A percentile compares a stretch with the other conserved stretches of the same genome.
Evolutionary conservation across 345 rosid species (phyloP).

Genomic region (Pseudoturritis turrita): DNA sequence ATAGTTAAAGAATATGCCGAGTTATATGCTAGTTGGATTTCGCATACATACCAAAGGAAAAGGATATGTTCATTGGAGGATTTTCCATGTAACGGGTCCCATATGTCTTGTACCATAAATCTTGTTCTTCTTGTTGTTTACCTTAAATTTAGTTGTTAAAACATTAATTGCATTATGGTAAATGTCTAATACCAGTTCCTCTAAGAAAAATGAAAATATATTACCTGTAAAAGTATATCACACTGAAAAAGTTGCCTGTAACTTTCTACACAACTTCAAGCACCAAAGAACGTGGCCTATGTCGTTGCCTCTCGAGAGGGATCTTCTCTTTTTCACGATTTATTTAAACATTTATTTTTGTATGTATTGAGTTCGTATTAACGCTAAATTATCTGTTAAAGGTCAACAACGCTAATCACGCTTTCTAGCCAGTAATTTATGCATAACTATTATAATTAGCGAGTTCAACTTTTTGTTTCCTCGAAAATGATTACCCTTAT

Average conservation of each 20-base stretch:
- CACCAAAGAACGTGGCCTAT: background rate
- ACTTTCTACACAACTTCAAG: background rate
- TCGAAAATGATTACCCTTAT: conserved; percentile 6
- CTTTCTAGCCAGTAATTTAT: background rate
- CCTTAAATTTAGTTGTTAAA: background rate
- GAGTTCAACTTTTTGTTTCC: background rate
- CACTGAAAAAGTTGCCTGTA: background rate
- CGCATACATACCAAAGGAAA: background rate
- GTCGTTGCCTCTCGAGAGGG: background rate
- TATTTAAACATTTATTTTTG: too few species aligned
- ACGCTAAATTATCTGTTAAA: background rate
- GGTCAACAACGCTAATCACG: conserved; percentile 16
- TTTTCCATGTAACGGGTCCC: background rate
- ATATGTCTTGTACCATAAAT: background rate
- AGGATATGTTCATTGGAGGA: background rate
- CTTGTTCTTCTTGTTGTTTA: background rate
- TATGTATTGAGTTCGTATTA: too few species aligned
- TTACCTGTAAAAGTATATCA: too few species aligned
- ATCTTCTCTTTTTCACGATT: too few species aligned
- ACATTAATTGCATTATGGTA: background rate
- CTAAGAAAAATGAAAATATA: too few species aligned
- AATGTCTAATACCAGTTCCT: too few species aligned
- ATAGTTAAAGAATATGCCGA: background rate
- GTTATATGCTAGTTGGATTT: background rate
- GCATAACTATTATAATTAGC: background rate